Base-by-base conservation (phyloP, 2,329 filamentous ascomycete species). In the Fusarium newnesense region DNA sequence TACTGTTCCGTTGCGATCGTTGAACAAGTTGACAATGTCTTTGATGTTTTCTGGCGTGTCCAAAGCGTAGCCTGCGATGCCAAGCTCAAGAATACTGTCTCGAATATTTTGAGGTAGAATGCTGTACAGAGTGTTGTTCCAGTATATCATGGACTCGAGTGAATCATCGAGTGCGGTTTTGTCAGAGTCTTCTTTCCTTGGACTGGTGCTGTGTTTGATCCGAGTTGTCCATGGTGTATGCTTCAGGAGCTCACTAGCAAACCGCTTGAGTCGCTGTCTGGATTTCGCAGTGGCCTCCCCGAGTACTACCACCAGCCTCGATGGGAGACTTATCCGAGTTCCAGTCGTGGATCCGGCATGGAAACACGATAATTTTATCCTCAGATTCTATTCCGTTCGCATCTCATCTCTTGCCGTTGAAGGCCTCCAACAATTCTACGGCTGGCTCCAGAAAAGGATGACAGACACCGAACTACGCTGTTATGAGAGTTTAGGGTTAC, bases 121-220 rank as follows among this genome's bases (percentile, higher is more conserved):
- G 4, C 62, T 65, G 6, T 65, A 65, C 0, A 65, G 47, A 3
- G 62, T 37, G 6, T 65, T 47, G 6, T 65, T 65, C 58, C 62
- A 65, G 9, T 65, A 65, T 1, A 54, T 47, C 0, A 65, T 54
- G 7, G 62, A 65, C 3, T 18, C 47, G 0, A 65, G 9, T 8
- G 58, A 53, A 2, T 30, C 50, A 18, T 65, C 40, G 1, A 65
- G 47, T 2, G 40, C 16, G 2, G 28, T 5, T 13, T 63, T 63
- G 16, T 63, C 62, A 9, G 60, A 26, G 4, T 53, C 47, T 3
- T 64, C 30, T 10, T 54, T 65, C 62, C 58, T 63, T 1, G 62
- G 58, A 5, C 47, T 65, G 2, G 62, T 52, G 8, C 15, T 63
- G n/a, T 65, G 59, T 2, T 54, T 65, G 12, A 63, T 54, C 3